Evolutionary conservation across 805 yeast genomes (phyloP).

Genomic region (Ogataea pilisensis): DNA sequence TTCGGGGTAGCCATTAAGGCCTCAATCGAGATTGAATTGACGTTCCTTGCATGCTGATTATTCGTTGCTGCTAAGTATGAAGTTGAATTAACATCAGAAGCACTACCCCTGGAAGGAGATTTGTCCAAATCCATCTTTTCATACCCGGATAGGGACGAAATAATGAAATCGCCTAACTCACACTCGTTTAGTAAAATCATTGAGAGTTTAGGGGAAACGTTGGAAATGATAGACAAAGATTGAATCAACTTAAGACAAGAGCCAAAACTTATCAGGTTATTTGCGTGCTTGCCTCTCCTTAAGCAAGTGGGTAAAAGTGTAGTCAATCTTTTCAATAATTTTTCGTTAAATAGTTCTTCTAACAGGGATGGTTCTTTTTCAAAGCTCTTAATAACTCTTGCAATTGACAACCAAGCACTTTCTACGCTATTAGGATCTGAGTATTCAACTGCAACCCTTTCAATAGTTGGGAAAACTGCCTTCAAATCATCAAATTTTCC

Average conservation of each 20-base stretch:
- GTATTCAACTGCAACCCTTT: slow-evolving; percentile 49
- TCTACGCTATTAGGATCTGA: slow-evolving; percentile 60
- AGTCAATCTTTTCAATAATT: slow-evolving; percentile 32
- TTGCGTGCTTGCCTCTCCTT: slow-evolving; percentile 24
- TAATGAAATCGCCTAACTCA: slow-evolving; percentile 44
- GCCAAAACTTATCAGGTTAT: slow-evolving; percentile 29
- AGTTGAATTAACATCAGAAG: too few species aligned
- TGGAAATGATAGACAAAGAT: slow-evolving; percentile 43
- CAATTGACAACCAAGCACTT: slow-evolving; percentile 59
- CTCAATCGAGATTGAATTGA: slow-evolving; percentile 44
- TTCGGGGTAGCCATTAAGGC: slow-evolving; percentile 71
- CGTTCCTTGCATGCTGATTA: not conserved
- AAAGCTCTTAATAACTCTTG: slow-evolving; percentile 52
- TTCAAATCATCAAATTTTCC: slow-evolving; percentile 45
- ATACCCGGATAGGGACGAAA: slow-evolving; percentile 47
- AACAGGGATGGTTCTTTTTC: slow-evolving; percentile 38
- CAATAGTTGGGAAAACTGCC: slow-evolving; percentile 56
- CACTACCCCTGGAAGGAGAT: slow-evolving; percentile 1
- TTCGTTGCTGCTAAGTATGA: not conserved
- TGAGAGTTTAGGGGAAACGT: slow-evolving; percentile 40
- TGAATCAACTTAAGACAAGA: slow-evolving; percentile 39
- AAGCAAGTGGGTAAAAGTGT: slow-evolving; percentile 27
- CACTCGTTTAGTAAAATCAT: slow-evolving; percentile 43
- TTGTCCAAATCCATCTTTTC: slow-evolving; percentile 30
- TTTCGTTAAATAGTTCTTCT: slow-evolving; percentile 38